Percentiles rank a stretch among this genome's conserved stretches.
phyloP scores from a whole-genome alignment of 2,329 filamentous ascomycete genomes.

The Neophaeococcomyces aloes region DNA sequence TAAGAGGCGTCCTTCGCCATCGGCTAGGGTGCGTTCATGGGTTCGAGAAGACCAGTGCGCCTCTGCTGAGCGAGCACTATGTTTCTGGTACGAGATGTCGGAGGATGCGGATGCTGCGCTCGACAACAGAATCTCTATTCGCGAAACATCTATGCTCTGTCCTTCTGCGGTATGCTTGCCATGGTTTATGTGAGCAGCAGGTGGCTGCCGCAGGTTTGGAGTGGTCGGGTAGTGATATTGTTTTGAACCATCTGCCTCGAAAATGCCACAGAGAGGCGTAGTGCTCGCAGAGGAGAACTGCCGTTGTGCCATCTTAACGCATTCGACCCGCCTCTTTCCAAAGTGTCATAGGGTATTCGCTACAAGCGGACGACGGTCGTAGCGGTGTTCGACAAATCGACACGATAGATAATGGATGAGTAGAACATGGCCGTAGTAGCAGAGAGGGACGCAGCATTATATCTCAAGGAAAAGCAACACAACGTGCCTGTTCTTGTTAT shows the following conservation, averaged over 20 bases:
- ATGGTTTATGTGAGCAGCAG: neutral
- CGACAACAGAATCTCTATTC: constrained; percentile 17
- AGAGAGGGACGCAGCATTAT: constrained; percentile 1
- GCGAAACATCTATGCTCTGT: constrained; percentile 10
- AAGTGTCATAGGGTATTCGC: constrained; percentile 3
- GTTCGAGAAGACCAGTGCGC: constrained; percentile 10
- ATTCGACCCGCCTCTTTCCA: neutral
- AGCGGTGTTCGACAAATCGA: neutral
- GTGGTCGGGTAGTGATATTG: neutral
- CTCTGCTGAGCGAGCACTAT: constrained; percentile 7
- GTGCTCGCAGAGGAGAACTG: neutral
- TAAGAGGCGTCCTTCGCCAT: neutral
- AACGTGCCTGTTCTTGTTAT: constrained; percentile 5
- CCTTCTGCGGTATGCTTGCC: neutral
- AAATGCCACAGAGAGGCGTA: neutral
- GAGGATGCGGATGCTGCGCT: constrained; percentile 18
- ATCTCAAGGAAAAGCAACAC: neutral
- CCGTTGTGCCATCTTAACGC: constrained; percentile 6
- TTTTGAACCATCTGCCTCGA: constrained; percentile 3
- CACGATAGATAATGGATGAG: neutral
- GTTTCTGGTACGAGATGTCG: constrained; percentile 13
- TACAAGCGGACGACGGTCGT: neutral
- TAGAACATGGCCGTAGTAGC: constrained; percentile 3
- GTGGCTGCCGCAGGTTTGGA: neutral
- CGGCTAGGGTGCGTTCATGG: constrained; percentile 3